Evolutionary conservation across 2,329 filamentous ascomycete genomes (phyloP), one percentile per base, ranked within the genome.

Genomic region (Mycosphaerelloides madeirae): DNA sequence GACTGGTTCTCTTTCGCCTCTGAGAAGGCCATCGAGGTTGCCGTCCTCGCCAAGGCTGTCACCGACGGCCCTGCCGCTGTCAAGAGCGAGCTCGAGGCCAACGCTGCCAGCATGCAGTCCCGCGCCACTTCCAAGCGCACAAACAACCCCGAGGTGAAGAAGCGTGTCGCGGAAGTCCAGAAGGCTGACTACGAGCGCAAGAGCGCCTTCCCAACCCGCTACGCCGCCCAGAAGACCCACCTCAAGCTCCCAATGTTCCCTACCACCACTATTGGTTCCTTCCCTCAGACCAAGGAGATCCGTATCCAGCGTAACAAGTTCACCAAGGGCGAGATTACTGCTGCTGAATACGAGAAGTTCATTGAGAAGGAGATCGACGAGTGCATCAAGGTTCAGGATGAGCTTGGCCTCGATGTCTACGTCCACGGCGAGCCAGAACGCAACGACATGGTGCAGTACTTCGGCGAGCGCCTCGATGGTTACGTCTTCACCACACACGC

Each of bases 391-490:
- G 87, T 97, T 72, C 93, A 98, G 77, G 89, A 97, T 65, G 93
- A 97, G 77, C 90, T 98, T 65, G 89, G 82, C 71, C 84, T 98
- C 43, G 93, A 98, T 62, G 93, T 98, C 70, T 87, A 86, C 68
- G 93, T 98, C 56, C 93, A 98, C 78, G 93, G 93, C 68, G 93
- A 98, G 81, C 93, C 93, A 49, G 93, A 98, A 83, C 89, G 93
- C 72, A 98, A 98, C 77, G 93, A 98, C 83, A 98, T 98, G 93
- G 93, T 98, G 42, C 93, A 98, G 76, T 98, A 96, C 84, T 98
- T 98, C 63, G 93, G 93, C 73, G 93, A 98, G 82, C 86, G 88
- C 65, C 80, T 98, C 54, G 82, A 94, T 64, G 93, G 93, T 65
- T 98, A 97, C 71, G 85, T 89, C 68, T 98, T 98, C 82, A 98